Conservation (phyloP, 306 rosid species). For the Trifolium subterraneum region DNA sequence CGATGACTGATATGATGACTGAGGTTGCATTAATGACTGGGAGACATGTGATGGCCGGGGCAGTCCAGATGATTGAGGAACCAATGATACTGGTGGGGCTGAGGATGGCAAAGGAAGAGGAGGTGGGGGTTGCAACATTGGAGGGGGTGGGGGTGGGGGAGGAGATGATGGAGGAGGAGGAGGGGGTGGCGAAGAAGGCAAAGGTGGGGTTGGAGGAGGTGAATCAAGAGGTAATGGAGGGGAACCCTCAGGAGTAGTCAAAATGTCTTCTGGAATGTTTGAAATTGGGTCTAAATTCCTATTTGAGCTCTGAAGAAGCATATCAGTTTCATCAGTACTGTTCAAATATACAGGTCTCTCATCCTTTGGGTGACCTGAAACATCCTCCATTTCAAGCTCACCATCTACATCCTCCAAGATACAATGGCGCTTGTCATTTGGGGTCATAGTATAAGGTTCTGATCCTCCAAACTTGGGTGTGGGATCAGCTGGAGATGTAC, state of each 20-base stretch:
- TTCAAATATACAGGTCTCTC: constrained; percentile 54
- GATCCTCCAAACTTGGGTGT: constrained; percentile 61
- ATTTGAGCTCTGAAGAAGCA: constrained; percentile 54
- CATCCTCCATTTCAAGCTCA: constrained; percentile 99
- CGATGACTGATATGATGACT: constrained; percentile 68
- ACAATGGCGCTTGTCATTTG: constrained; percentile 91
- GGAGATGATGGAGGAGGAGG: constrained; percentile 70
- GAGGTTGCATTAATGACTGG: constrained; percentile 70
- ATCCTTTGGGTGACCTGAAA: constrained; percentile 87
- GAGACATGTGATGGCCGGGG: constrained; percentile 59
- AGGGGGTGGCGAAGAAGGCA: constrained; percentile 95
- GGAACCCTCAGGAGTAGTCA: constrained; percentile 75
- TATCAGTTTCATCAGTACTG: constrained; percentile 57
- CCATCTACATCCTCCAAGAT: constrained; percentile 98
- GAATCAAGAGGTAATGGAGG: constrained; percentile 94
- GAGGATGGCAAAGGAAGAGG: constrained; percentile 73
- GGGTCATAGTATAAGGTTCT: constrained; percentile 72
- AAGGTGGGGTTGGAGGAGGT: constrained; percentile 91
- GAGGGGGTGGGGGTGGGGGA: constrained; percentile 59
- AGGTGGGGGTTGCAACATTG: constrained; percentile 62
- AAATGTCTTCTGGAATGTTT: constrained; percentile 51
- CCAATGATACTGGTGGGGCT: constrained; percentile 59
- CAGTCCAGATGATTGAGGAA: constrained; percentile 65
- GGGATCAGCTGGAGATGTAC: constrained; percentile 57
- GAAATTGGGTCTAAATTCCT: constrained; percentile 51